Evolutionary conservation across 1,139 yeast genomes (phyloP).

Genomic region (Pichia norvegensis): DNA sequence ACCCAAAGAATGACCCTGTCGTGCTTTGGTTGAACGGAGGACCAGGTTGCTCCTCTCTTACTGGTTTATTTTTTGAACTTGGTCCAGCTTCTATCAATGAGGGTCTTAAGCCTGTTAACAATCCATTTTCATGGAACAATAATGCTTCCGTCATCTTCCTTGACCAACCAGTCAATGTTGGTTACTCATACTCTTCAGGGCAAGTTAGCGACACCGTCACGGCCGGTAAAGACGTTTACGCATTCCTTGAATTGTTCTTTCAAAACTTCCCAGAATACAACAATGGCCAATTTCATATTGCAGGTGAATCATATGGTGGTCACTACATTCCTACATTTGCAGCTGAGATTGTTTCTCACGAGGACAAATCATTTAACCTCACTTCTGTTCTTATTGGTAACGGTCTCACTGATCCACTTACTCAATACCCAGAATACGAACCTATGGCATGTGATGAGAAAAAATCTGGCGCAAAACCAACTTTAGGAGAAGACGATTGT

Average conservation of each 20-base stretch:
- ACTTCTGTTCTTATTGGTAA: constrained; percentile 90
- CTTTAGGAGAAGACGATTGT: constrained; percentile 74
- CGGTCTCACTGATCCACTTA: constrained; percentile 89
- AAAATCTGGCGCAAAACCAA: constrained; percentile 78
- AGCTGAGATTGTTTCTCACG: constrained; percentile 71
- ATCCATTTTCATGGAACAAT: constrained; percentile 63
- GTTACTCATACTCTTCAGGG: constrained; percentile 62
- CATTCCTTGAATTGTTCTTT: constrained; percentile 84
- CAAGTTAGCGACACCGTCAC: constrained; percentile 70
- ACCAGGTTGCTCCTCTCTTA: constrained; percentile 65
- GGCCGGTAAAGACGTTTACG: constrained; percentile 90
- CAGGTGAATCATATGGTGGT: constrained; percentile 99
- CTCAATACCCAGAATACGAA: constrained; percentile 81
- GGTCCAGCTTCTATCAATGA: constrained; percentile 55
- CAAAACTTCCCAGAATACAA: constrained; percentile 79
- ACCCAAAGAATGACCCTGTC: constrained; percentile 56
- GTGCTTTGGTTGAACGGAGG: constrained; percentile 71
- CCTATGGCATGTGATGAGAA: constrained; percentile 81
- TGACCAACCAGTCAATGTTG: constrained; percentile 73
- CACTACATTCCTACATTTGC: constrained; percentile 96
- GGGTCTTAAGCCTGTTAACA: constrained; percentile 40
- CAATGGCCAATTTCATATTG: constrained; percentile 74
- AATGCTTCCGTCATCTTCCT: constrained; percentile 64
- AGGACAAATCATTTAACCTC: constrained; percentile 73
- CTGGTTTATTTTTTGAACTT: constrained; percentile 60